phyloP scores from a whole-genome alignment of 371 early-diverging fungal genomes.

The Mortierella sp. region DNA sequence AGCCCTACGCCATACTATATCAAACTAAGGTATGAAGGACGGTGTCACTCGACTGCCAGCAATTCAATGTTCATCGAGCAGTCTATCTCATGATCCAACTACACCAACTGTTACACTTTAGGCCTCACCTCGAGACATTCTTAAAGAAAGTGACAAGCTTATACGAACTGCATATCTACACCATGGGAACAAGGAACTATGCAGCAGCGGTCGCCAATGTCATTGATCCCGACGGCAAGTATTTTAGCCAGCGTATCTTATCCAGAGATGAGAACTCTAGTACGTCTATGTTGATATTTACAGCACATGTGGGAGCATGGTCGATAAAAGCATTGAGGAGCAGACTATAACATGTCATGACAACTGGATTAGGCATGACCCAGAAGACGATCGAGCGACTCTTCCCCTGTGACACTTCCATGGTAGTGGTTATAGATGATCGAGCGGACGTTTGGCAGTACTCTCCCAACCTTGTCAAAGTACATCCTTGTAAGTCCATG shows the following conservation, averaged over 20 bases:
- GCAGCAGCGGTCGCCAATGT: conserved; percentile 89
- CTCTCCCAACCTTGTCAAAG: conserved; percentile 89
- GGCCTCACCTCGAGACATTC: conserved; percentile 86
- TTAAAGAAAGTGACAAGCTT: conserved; percentile 71
- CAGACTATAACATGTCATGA: neutral
- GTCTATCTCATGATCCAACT: no score
- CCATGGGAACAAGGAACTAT: conserved; percentile 98
- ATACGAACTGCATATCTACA: conserved; percentile 98
- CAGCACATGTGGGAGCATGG: neutral
- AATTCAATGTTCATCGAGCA: no score
- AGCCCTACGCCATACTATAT: conserved; percentile 80
- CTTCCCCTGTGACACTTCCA: conserved; percentile 95
- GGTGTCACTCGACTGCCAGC: no score
- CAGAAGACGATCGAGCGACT: conserved; percentile 90
- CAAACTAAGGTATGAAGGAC: conserved; percentile 72
- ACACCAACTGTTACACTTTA: conserved; percentile 16
- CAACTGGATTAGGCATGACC: conserved; percentile 66
- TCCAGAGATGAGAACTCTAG: conserved; percentile 96
- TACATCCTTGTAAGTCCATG: conserved; percentile 82
- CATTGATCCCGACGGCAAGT: conserved; percentile 86
- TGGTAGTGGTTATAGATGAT: conserved; percentile 99
- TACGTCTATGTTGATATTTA: conserved; percentile 42
- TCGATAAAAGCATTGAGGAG: neutral
- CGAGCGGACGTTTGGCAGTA: conserved; percentile 98
- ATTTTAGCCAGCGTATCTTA: conserved; percentile 93